Evolutionary conservation across 768 basidiomycete genomes (phyloP).

Genomic region (Galerina sulciceps): DNA sequence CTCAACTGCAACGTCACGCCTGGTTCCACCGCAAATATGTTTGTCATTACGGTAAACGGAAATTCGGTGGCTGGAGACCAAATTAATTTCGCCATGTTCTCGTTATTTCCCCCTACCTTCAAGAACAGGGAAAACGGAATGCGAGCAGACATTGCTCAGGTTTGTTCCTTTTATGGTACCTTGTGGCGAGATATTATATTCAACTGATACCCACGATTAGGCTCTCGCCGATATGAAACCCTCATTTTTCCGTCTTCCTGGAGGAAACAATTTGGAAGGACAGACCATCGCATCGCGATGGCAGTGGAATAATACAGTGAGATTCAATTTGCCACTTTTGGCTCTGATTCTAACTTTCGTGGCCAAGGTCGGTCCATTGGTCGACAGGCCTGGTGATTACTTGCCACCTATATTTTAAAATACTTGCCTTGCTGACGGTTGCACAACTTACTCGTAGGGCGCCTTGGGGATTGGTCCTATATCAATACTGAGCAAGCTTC

Average conservation of each 20-base stretch:
- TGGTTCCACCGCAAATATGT: conserved; percentile 48
- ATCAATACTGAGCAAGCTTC: conserved; percentile 58
- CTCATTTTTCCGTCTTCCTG: conserved; percentile 69
- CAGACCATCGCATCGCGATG: conserved; percentile 56
- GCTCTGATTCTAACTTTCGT: neutral
- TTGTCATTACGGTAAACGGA: conserved; percentile 57
- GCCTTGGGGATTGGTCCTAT: conserved; percentile 65
- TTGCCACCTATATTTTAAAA: neutral
- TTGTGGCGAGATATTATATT: neutral
- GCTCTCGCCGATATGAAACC: conserved; percentile 59
- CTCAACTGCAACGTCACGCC: conserved; percentile 48
- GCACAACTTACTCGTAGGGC: conserved; percentile 41
- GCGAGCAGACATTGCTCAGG: conserved; percentile 62
- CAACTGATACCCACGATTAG: conserved; percentile 26
- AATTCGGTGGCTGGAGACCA: conserved; percentile 41
- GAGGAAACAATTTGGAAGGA: conserved; percentile 73
- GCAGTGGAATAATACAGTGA: conserved; percentile 70
- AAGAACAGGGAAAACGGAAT: conserved; percentile 63
- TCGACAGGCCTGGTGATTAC: conserved; percentile 42
- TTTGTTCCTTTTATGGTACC: conserved; percentile 19
- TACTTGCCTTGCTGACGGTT: neutral
- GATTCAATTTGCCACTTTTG: neutral
- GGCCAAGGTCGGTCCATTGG: conserved; percentile 48
- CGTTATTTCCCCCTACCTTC: conserved; percentile 72
- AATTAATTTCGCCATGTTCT: conserved; percentile 63